Conservation (phyloP, 257 asterid genomes). For the Nicotiana paniculata region DNA sequence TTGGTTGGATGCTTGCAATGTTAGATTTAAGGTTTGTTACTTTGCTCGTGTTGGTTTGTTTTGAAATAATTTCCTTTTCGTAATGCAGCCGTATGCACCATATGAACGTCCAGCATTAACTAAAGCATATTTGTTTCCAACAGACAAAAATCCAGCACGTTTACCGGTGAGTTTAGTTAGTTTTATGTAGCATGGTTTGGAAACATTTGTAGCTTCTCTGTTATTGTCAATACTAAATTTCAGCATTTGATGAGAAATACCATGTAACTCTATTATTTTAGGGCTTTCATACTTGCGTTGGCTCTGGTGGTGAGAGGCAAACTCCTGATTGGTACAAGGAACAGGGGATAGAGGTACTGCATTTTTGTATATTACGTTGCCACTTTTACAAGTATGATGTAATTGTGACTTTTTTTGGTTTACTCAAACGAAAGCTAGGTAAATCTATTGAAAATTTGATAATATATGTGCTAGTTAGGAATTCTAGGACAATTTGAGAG, state of each 20-base stretch:
- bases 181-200: conserved; percentile 5
- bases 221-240: neutral
- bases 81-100: conserved; percentile 74
- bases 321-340: conserved; percentile 99
- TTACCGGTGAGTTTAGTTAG: conserved; percentile 57
- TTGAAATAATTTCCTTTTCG: conserved; percentile 6
- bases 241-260: neutral
- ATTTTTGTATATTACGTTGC: neutral
- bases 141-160: conserved; percentile 92
- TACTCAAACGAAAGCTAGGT: neutral
- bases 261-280: conserved; percentile 12
- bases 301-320: conserved; percentile 88
- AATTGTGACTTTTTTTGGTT: neutral
- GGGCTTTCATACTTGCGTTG: conserved; percentile 99
- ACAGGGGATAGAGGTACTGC: conserved; percentile 87
- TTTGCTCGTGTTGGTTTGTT: neutral
- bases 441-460: neutral
- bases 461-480: neutral
- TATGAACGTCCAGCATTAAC: conserved; percentile 97
- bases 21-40: neutral
- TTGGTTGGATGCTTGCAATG: neutral
- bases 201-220: neutral
- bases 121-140: conserved; percentile 77
- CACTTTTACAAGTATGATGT: neutral
- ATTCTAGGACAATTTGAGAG: neutral